These are phyloP conservation scores for Geopyxis carbonaria DNA, from an alignment of 495 filamentous ascomycete genomes.

Conservation along the genomic window DNA sequence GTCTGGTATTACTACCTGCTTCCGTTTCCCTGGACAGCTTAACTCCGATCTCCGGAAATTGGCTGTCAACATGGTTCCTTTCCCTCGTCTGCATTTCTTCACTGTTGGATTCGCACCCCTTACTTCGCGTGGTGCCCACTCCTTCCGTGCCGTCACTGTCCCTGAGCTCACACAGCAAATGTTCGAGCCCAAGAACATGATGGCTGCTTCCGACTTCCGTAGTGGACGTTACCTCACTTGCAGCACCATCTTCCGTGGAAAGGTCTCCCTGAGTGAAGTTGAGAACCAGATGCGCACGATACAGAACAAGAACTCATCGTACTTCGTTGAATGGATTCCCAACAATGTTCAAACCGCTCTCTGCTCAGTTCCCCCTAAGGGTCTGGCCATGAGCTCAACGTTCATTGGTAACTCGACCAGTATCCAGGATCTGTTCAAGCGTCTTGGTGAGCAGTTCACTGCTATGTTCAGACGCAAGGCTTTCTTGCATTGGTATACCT, in stretches of 20 bases:
- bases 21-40: slow-evolving; percentile 98
- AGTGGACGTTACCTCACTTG: slow-evolving; percentile 99
- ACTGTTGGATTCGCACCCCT: slow-evolving; percentile 99
- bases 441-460: slow-evolving; percentile 97
- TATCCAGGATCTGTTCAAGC: slow-evolving; percentile 99
- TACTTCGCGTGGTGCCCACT: slow-evolving; percentile 83
- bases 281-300: slow-evolving; percentile 99
- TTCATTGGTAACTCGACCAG: slow-evolving; percentile 99
- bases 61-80: slow-evolving; percentile 99
- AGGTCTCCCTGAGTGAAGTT: slow-evolving; percentile 99
- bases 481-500: slow-evolving; percentile 99
- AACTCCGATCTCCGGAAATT: slow-evolving; percentile 99
- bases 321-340: slow-evolving; percentile 99
- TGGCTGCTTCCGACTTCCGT: slow-evolving; percentile 98
- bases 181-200: slow-evolving; percentile 99
- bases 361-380: slow-evolving; percentile 95
- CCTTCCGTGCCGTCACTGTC: slow-evolving; percentile 93
- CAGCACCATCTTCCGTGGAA: slow-evolving; percentile 99
- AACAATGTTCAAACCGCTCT: slow-evolving; percentile 99
- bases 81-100: slow-evolving; percentile 99
- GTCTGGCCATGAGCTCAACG: slow-evolving; percentile 97
- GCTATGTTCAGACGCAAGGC: slow-evolving; percentile 99
- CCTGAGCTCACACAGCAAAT: slow-evolving; percentile 99
- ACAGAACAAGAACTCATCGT: slow-evolving; percentile 99
- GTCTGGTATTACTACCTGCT: slow-evolving; percentile 96